These are phyloP conservation scores for Passiflora organensis DNA, from an alignment of 345 rosid genomes.

Conservation along the genomic window DNA sequence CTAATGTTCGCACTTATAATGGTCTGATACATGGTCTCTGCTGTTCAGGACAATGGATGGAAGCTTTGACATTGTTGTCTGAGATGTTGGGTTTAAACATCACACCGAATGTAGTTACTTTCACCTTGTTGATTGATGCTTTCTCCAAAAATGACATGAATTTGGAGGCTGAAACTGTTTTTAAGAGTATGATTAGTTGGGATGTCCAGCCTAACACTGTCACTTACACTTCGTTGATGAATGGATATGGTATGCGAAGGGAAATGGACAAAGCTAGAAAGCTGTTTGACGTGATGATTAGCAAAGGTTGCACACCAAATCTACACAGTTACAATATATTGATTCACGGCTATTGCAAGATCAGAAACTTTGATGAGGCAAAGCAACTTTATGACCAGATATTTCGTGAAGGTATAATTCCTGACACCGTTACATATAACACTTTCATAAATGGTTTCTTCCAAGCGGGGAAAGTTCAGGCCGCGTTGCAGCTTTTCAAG, in stretches of 20 bases:
- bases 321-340: background rate
- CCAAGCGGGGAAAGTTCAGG: background rate
- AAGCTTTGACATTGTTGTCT: background rate
- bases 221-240: background rate
- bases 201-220: background rate
- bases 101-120: background rate
- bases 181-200: background rate
- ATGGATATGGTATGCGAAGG: background rate
- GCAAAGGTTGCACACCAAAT: background rate
- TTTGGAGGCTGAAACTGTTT: background rate
- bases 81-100: background rate
- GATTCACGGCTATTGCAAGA: background rate
- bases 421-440: background rate
- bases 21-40: slow-evolving; percentile 5
- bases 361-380: background rate
- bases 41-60: background rate
- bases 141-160: background rate
- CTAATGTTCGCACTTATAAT: background rate
- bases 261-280: background rate
- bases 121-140: background rate
- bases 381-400: background rate
- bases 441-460: background rate
- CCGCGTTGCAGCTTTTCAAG: background rate
- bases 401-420: background rate
- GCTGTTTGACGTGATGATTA: background rate